These are phyloP conservation scores for Coffea humblotiana DNA, from an alignment of 305 asterid genomes.

Conservation along the genomic window DNA sequence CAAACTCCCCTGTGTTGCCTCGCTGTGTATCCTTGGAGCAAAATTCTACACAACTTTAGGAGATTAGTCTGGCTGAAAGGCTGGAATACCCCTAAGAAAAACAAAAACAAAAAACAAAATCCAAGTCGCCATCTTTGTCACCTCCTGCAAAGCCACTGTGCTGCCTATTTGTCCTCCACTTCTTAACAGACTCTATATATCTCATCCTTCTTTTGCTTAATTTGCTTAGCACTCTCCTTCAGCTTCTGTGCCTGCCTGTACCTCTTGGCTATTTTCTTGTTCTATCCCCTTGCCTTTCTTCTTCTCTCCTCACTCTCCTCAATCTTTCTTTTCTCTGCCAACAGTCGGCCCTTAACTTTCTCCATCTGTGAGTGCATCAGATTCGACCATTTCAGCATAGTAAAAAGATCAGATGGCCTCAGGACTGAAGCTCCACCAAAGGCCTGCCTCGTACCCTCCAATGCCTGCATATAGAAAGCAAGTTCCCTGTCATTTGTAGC, in stretches of 20 bases:
- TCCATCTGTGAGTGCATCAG: slow-evolving; percentile 73
- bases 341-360: slow-evolving; percentile 76
- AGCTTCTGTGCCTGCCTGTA: slow-evolving; percentile 60
- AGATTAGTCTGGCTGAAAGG: no score
- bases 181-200: no score
- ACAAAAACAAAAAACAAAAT: slow-evolving; percentile 21
- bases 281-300: slow-evolving; percentile 59
- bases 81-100: no score
- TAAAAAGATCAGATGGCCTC: slow-evolving; percentile 62
- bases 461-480: slow-evolving; percentile 77
- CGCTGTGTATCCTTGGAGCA: no score
- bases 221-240: slow-evolving; percentile 79
- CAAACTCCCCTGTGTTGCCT: no score
- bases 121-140: slow-evolving; percentile 50
- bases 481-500: slow-evolving; percentile 68
- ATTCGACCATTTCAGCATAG: slow-evolving; percentile 88
- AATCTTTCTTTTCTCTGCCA: slow-evolving; percentile 68
- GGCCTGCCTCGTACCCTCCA: slow-evolving; percentile 61
- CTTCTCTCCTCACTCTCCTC: slow-evolving; percentile 90
- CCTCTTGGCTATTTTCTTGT: slow-evolving; percentile 80
- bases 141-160: slow-evolving; percentile 58
- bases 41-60: no score
- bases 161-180: slow-evolving; percentile 89
- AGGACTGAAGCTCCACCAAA: slow-evolving; percentile 51
- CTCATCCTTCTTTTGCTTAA: no score